A percentile compares a stretch with the other conserved stretches of the same genome.
phyloP scores from a whole-genome alignment of 352 stramenopile species.

The Pythium rishiriense region DNA sequence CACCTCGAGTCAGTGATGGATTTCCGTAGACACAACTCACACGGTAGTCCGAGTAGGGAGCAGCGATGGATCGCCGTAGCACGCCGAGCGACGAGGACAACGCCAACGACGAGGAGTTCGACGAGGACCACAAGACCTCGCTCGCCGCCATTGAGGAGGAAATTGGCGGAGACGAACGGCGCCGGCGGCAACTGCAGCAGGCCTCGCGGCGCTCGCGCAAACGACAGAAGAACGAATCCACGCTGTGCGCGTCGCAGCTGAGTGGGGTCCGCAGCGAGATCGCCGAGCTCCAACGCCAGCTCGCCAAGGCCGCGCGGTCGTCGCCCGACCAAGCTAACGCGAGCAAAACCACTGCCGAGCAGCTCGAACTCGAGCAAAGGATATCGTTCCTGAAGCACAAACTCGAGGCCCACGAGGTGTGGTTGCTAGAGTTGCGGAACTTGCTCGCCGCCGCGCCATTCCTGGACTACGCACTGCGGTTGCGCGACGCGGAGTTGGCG shows the following conservation, averaged over 20 bases:
- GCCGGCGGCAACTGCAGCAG: constrained; percentile 25
- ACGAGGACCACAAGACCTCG: constrained; percentile 10
- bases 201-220: constrained; percentile 36
- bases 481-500: constrained; percentile 2
- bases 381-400: constrained; percentile 42
- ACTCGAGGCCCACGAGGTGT: constrained; percentile 48
- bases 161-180: constrained; percentile 6
- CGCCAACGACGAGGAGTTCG: background rate
- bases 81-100: constrained; percentile 1
- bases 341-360: constrained; percentile 4
- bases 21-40: too few species aligned
- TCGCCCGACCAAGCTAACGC: background rate
- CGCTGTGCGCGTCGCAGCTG: constrained; percentile 36
- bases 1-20: too few species aligned
- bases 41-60: too few species aligned
- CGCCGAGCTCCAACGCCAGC: constrained; percentile 25
- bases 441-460: constrained; percentile 57
- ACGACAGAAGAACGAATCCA: constrained; percentile 50
- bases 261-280: constrained; percentile 39
- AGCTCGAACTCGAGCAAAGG: constrained; percentile 40
- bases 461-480: constrained; percentile 30
- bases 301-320: constrained; percentile 12
- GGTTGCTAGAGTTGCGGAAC: constrained; percentile 46
- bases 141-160: background rate
- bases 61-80: background rate